Conservation (phyloP, 2,329 filamentous ascomycete species). For the Ophiostoma perfectum region DNA sequence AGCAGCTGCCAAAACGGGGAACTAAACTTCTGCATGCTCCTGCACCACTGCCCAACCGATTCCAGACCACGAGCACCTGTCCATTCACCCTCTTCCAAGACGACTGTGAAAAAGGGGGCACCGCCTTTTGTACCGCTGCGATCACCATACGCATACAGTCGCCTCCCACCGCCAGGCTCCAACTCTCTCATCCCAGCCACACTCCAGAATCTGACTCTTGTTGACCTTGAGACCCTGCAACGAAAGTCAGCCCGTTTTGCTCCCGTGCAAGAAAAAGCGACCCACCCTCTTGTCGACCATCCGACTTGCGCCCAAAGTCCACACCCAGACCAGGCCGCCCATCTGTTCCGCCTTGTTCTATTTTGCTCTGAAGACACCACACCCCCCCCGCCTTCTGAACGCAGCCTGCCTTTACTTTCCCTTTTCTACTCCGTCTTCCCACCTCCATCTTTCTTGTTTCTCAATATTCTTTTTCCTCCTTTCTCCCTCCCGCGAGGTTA, state of each 20-base stretch:
- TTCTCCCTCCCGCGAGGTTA: neutral
- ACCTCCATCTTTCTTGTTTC: conserved; percentile 1
- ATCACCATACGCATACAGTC: neutral
- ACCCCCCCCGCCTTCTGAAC: conserved; percentile 8
- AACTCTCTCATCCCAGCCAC: neutral
- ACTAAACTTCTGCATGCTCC: neutral
- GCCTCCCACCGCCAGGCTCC: neutral
- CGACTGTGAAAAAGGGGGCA: neutral
- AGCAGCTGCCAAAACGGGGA: conserved; percentile 15
- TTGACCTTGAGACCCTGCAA: neutral
- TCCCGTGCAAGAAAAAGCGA: neutral
- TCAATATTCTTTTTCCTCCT: neutral
- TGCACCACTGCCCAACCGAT: conserved; percentile 22
- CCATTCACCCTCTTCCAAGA: neutral
- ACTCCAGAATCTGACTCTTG: neutral
- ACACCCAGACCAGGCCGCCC: conserved; percentile 6
- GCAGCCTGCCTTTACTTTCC: conserved; percentile 11
- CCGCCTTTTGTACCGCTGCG: conserved; percentile 6
- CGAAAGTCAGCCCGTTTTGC: neutral
- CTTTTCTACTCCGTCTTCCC: conserved; percentile 11
- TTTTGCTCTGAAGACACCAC: neutral
- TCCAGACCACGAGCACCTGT: neutral
- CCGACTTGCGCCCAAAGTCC: neutral
- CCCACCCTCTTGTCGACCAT: neutral
- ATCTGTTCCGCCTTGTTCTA: neutral